phyloP scores from a whole-genome alignment of 2,329 filamentous ascomycete genomes.

The Aspergillus thermomutatus region DNA sequence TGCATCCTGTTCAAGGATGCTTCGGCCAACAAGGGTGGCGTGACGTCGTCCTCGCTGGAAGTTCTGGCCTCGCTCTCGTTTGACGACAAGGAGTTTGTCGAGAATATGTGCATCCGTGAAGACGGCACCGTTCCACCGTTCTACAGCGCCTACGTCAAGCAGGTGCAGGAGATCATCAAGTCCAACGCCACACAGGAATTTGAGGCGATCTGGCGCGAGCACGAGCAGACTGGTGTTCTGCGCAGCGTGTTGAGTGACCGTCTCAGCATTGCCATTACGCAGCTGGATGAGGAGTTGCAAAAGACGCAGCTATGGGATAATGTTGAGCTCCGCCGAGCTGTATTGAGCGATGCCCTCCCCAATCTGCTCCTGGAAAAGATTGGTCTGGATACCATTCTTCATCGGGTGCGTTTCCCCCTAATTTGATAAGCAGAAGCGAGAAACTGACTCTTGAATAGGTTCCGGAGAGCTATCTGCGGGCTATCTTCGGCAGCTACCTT shows the following conservation, averaged over 20 bases:
- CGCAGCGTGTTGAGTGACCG: slow-evolving; percentile 89
- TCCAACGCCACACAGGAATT: slow-evolving; percentile 92
- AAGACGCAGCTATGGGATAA: slow-evolving; percentile 89
- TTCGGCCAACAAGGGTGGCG: slow-evolving; percentile 96
- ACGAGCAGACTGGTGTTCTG: slow-evolving; percentile 73
- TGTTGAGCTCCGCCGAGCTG: slow-evolving; percentile 68
- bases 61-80: slow-evolving; percentile 93
- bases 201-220: slow-evolving; percentile 96
- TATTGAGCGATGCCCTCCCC: slow-evolving; percentile 82
- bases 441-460: slow-evolving; percentile 50
- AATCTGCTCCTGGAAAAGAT: slow-evolving; percentile 82
- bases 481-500: slow-evolving; percentile 94
- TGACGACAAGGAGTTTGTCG: slow-evolving; percentile 79
- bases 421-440: neutral
- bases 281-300: slow-evolving; percentile 93
- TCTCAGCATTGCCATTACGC: slow-evolving; percentile 89
- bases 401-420: slow-evolving; percentile 57
- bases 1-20: slow-evolving; percentile 97
- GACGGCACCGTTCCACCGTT: slow-evolving; percentile 79
- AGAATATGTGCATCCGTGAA: slow-evolving; percentile 87
- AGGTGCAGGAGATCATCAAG: slow-evolving; percentile 86
- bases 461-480: slow-evolving; percentile 84
- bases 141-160: slow-evolving; percentile 88
- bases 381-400: slow-evolving; percentile 80
- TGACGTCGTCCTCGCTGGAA: slow-evolving; percentile 94